Conservation (phyloP, 2,329 filamentous ascomycete species). For the Beauveria sp. region DNA sequence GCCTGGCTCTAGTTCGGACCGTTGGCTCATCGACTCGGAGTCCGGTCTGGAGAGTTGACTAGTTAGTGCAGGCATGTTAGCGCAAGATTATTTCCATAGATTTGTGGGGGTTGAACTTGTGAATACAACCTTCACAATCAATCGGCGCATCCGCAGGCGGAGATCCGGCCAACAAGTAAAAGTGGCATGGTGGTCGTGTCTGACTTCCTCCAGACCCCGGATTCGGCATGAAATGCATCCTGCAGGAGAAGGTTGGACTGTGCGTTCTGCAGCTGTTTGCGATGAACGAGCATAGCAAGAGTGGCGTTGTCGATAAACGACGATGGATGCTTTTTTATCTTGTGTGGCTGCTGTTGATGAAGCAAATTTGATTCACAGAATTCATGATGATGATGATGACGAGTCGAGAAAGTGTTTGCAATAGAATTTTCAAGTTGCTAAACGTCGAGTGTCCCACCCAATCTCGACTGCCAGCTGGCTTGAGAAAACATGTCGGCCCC, state of each 20-base stretch:
- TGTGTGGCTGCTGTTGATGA: background rate
- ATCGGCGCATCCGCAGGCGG: background rate
- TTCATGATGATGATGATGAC: background rate
- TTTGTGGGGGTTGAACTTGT: constrained; percentile 2
- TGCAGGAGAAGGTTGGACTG: background rate
- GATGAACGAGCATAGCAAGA: background rate
- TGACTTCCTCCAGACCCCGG: background rate
- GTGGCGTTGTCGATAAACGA: background rate
- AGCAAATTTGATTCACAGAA: background rate
- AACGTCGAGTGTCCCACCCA: background rate
- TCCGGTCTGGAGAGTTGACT: background rate
- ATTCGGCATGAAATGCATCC: background rate
- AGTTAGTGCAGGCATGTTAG: background rate
- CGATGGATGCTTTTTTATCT: background rate
- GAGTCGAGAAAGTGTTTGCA: background rate
- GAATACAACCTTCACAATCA: constrained; percentile 3
- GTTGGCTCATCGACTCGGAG: background rate
- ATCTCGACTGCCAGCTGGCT: background rate
- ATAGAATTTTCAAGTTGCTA: background rate
- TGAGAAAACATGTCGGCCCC: background rate
- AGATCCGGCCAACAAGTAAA: background rate
- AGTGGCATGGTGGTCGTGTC: background rate
- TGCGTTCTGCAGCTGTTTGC: background rate
- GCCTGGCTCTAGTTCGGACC: background rate
- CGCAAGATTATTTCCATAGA: constrained; percentile 1